phyloP scores from a whole-genome alignment of 306 rosid genomes.

The Mucuna pruriens region DNA sequence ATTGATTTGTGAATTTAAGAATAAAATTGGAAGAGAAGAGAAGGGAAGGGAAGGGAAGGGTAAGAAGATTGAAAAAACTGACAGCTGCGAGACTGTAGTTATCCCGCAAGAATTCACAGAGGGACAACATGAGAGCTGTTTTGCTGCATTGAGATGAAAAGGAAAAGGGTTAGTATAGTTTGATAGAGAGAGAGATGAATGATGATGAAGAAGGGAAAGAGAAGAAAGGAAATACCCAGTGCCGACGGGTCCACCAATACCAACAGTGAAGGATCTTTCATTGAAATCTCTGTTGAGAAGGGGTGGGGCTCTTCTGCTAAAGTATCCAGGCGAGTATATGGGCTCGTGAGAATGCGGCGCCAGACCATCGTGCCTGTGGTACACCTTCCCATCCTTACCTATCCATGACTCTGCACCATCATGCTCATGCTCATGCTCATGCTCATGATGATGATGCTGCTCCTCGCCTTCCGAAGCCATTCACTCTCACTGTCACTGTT shows the following conservation, averaged over 20 bases:
- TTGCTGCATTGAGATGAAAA: slow-evolving; percentile 51
- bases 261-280: slow-evolving; percentile 90
- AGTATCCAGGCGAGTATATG: slow-evolving; percentile 90
- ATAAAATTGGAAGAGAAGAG: not conserved
- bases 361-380: slow-evolving; percentile 94
- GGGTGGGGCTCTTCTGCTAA: slow-evolving; percentile 88
- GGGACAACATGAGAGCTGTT: slow-evolving; percentile 95
- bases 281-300: slow-evolving; percentile 67
- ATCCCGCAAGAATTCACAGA: slow-evolving; percentile 75
- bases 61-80: slow-evolving; percentile 26
- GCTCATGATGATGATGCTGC: slow-evolving; percentile 24
- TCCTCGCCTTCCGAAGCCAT: slow-evolving; percentile 62
- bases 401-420: slow-evolving; percentile 55
- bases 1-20: not conserved
- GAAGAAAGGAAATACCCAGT: slow-evolving; percentile 56
- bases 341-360: slow-evolving; percentile 99
- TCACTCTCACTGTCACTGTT: not conserved
- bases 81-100: slow-evolving; percentile 96
- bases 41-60: not conserved
- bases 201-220: not conserved
- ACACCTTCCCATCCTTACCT: slow-evolving; percentile 81
- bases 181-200: not conserved
- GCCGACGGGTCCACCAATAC: slow-evolving; percentile 98
- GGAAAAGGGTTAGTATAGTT: not conserved
- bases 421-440: slow-evolving; percentile 34